Evolutionary conservation across 441 rosid species (phyloP).

Genomic region (Eruca vesicaria): DNA sequence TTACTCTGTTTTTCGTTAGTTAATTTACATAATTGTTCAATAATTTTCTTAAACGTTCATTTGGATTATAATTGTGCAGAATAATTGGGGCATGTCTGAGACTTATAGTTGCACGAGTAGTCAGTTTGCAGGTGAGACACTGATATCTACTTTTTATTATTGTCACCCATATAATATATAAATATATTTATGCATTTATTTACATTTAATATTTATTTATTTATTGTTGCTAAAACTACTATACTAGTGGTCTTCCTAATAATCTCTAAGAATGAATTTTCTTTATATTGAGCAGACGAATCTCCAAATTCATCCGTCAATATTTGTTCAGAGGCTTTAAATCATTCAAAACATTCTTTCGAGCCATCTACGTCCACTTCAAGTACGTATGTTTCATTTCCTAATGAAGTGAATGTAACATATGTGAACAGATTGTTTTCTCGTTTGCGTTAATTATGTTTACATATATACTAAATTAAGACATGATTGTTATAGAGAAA

Average conservation of each 20-base stretch:
- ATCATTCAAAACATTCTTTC: background rate
- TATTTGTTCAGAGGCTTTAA: background rate
- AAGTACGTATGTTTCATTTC: slow-evolving; percentile 17
- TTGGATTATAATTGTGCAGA: slow-evolving; percentile 25
- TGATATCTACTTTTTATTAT: slow-evolving; percentile 14
- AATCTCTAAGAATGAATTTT: background rate
- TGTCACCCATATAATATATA: background rate
- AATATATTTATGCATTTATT: background rate
- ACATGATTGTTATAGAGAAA: slow-evolving; percentile 1
- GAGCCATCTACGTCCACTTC: slow-evolving; percentile 17
- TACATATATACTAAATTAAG: background rate
- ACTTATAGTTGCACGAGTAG: slow-evolving; percentile 53
- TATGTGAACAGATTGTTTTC: no score
- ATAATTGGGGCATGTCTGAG: slow-evolving; percentile 53
- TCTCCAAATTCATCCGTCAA: slow-evolving; percentile 25
- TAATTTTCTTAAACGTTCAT: background rate
- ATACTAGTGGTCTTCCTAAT: background rate
- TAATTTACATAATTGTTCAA: background rate
- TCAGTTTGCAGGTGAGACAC: slow-evolving; percentile 34
- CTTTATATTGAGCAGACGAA: slow-evolving; percentile 16
- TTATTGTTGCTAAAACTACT: background rate
- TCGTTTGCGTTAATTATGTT: no score
- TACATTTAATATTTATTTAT: background rate
- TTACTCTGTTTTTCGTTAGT: background rate
- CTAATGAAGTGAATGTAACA: no score